Percentiles rank a stretch among this genome's conserved stretches.
These are phyloP conservation scores for Apiotrichum veenhuisii DNA, from an alignment of 1,284 basidiomycete genomes.

Conservation along the genomic window DNA sequence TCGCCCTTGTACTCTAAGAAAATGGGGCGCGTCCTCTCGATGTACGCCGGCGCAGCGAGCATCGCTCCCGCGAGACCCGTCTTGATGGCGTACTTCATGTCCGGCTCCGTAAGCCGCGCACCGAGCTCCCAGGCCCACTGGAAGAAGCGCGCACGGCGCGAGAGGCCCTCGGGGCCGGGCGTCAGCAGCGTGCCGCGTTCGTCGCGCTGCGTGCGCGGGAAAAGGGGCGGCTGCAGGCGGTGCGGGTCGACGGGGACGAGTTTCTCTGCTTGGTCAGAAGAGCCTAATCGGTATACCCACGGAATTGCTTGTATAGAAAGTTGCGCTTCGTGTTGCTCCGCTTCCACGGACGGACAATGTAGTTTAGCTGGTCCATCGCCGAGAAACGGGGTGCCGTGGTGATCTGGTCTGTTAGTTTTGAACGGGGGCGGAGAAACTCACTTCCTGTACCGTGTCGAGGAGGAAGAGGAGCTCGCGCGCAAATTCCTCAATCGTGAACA, in stretches of 20 bases:
- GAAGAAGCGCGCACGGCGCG: constrained; percentile 53
- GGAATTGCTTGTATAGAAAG: constrained; percentile 41
- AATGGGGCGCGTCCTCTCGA: constrained; percentile 67
- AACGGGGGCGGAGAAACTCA: constrained; percentile 5
- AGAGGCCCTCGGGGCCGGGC: constrained; percentile 60
- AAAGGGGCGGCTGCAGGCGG: constrained; percentile 59
- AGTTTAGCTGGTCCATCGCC: constrained; percentile 31
- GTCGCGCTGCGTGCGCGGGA: constrained; percentile 76
- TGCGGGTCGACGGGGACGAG: constrained; percentile 60
- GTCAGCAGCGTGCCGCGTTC: constrained; percentile 80
- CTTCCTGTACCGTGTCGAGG: constrained; percentile 70
- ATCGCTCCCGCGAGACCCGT: constrained; percentile 64
- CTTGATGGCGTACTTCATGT: constrained; percentile 84
- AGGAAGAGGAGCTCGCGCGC: constrained; percentile 73
- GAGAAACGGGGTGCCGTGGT: constrained; percentile 25
- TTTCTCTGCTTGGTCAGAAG: constrained; percentile 54
- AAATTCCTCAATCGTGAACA: constrained; percentile 91
- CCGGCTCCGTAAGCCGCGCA: constrained; percentile 64
- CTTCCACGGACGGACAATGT: constrained; percentile 20
- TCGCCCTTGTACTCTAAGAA: constrained; percentile 81
- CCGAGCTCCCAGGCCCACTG: constrained; percentile 73
- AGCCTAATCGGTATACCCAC: constrained; percentile 19
- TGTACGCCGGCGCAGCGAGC: constrained; percentile 79
- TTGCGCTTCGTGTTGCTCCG: neutral
- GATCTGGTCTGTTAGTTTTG: constrained; percentile 34